Conservation (phyloP, 805 yeast species). For the Candida morakotiae region DNA sequence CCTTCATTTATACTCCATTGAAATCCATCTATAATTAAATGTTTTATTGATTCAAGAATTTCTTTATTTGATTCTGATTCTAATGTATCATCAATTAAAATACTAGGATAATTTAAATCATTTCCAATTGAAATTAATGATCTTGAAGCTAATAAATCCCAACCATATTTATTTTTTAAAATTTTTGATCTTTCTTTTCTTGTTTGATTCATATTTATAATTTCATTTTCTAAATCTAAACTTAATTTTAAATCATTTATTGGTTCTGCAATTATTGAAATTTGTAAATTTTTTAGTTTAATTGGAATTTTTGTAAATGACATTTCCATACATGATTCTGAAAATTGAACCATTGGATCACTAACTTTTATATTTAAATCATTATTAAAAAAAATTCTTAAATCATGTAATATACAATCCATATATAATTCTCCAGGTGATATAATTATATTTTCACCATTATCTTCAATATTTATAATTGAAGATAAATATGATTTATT, state of each 20-base stretch:
- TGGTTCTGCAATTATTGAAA: conserved; percentile 78
- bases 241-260: conserved; percentile 48
- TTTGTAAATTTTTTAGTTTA: conserved; percentile 37
- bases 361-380: conserved; percentile 75
- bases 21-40: conserved; percentile 70
- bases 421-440: conserved; percentile 87
- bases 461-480: conserved; percentile 72
- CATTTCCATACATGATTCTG: conserved; percentile 68
- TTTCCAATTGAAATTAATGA: conserved; percentile 75
- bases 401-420: conserved; percentile 78
- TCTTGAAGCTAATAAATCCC: conserved; percentile 84
- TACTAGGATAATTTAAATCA: conserved; percentile 42
- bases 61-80: conserved; percentile 62
- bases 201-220: conserved; percentile 22
- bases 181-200: conserved; percentile 45
- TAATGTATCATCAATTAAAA: conserved; percentile 68
- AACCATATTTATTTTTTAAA: conserved; percentile 55
- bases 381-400: conserved; percentile 56
- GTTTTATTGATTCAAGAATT: conserved; percentile 41
- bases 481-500: conserved; percentile 63
- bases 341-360: conserved; percentile 74
- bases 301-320: conserved; percentile 64
- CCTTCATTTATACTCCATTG: conserved; percentile 82
- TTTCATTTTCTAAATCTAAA: conserved; percentile 51
- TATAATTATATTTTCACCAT: conserved; percentile 77